Evolutionary conservation across 768 basidiomycete genomes (phyloP).

Genomic region (Flagelloscypha sp.): DNA sequence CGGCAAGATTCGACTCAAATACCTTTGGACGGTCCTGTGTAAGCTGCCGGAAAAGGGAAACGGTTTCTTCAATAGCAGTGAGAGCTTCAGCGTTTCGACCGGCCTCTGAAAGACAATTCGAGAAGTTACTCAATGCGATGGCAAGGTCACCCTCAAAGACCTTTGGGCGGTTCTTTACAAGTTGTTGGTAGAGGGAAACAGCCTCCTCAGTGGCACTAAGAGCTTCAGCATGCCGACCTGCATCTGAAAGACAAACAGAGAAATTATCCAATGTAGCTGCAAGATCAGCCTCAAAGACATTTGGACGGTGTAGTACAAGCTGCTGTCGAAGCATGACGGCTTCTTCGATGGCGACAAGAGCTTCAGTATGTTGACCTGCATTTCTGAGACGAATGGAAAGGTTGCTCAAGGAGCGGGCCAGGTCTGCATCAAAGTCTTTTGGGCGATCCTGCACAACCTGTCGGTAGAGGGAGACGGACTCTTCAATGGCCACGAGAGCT

Average conservation of each 20-base stretch:
- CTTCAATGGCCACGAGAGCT: background rate
- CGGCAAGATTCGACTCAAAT: background rate
- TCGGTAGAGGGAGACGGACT: too few relatives aligned
- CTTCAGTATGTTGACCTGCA: constrained; percentile 3
- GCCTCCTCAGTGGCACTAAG: constrained; percentile 4
- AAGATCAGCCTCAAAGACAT: constrained; percentile 5
- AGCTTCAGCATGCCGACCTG: constrained; percentile 6
- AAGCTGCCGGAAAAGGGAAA: background rate
- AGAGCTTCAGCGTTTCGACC: background rate
- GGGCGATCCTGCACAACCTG: too few relatives aligned
- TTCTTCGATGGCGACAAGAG: constrained; percentile 5
- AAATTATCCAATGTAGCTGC: constrained; percentile 6
- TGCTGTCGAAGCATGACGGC: constrained; percentile 4
- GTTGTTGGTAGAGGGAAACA: background rate
- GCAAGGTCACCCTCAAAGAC: background rate
- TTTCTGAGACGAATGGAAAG: constrained; percentile 1
- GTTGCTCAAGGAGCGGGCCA: constrained; percentile 7
- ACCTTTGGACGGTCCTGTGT: background rate
- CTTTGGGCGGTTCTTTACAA: background rate
- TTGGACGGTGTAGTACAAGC: constrained; percentile 2
- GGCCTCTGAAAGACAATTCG: background rate
- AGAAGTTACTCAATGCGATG: background rate
- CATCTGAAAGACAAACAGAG: constrained; percentile 3
- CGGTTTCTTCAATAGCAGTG: background rate
- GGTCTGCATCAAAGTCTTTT: too few relatives aligned